Conservation (phyloP, 164 flowering plant genomes). For the Akebia trifoliata region DNA sequence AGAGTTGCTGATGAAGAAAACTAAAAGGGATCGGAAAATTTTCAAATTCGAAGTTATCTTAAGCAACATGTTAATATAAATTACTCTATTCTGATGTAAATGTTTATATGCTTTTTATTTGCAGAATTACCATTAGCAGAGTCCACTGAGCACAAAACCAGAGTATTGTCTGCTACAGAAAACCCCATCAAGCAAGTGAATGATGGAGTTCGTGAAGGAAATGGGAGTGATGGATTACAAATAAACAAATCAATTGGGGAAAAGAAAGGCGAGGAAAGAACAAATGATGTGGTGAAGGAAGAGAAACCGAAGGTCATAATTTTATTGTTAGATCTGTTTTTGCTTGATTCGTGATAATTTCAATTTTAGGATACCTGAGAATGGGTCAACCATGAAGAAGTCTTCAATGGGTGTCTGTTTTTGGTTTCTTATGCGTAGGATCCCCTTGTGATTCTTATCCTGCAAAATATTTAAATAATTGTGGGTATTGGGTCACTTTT, state of each 20-base stretch:
- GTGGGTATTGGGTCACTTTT: conserved; percentile 1
- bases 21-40: too few species aligned
- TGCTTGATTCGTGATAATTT: neutral
- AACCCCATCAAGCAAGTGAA: conserved; percentile 54
- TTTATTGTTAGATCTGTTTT: too few species aligned
- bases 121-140: conserved; percentile 22
- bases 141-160: conserved; percentile 40
- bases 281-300: conserved; percentile 8
- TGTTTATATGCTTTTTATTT: neutral
- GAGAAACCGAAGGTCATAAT: neutral
- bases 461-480: neutral
- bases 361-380: neutral
- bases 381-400: neutral
- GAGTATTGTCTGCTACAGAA: conserved; percentile 48
- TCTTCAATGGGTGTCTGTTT: neutral
- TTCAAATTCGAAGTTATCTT: too few species aligned
- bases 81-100: too few species aligned
- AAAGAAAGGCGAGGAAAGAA: conserved; percentile 7
- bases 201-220: conserved; percentile 15
- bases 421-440: neutral
- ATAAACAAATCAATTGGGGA: conserved; percentile 8
- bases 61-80: neutral
- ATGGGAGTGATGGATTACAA: conserved; percentile 10
- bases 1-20: too few species aligned
- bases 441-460: neutral